Evolutionary conservation across 352 stramenopile genomes (phyloP).

Genomic region (Globisporangium apiculatum): DNA sequence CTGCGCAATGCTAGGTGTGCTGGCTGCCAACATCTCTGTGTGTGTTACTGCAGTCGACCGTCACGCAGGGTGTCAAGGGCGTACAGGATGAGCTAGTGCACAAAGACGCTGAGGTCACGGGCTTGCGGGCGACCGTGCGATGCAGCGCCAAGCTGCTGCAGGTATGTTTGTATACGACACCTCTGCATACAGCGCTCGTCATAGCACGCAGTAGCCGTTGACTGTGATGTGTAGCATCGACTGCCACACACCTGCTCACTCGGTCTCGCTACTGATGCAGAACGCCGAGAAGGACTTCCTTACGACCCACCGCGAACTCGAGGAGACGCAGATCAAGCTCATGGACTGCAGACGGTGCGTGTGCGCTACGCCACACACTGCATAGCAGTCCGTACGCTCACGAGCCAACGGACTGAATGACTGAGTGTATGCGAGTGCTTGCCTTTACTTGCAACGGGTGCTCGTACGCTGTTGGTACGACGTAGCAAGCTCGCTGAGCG

Average conservation of each 20-base stretch:
- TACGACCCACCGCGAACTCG: slow-evolving; percentile 52
- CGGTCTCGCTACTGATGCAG: slow-evolving; percentile 9
- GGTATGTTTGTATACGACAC: slow-evolving; percentile 13
- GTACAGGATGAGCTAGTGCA: slow-evolving; percentile 56
- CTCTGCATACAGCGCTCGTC: neutral
- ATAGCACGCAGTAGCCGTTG: no score
- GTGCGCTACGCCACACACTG: neutral
- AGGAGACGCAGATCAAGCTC: slow-evolving; percentile 58
- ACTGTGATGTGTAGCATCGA: no score
- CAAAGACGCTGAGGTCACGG: slow-evolving; percentile 62
- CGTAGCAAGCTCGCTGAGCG: slow-evolving; percentile 38
- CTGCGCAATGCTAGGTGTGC: neutral
- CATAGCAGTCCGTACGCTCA: no score
- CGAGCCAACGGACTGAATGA: no score
- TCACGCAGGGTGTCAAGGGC: slow-evolving; percentile 31
- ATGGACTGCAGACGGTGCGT: slow-evolving; percentile 58
- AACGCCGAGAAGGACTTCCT: slow-evolving; percentile 74
- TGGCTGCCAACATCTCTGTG: no score
- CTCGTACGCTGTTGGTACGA: neutral
- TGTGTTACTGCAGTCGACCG: slow-evolving; percentile 22
- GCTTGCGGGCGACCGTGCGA: slow-evolving; percentile 49
- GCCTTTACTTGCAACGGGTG: neutral
- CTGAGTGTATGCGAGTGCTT: neutral
- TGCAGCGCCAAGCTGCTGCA: slow-evolving; percentile 70
- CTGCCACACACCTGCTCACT: neutral